Conservation (phyloP, 257 asterid species). For the Lycium barbarum region DNA sequence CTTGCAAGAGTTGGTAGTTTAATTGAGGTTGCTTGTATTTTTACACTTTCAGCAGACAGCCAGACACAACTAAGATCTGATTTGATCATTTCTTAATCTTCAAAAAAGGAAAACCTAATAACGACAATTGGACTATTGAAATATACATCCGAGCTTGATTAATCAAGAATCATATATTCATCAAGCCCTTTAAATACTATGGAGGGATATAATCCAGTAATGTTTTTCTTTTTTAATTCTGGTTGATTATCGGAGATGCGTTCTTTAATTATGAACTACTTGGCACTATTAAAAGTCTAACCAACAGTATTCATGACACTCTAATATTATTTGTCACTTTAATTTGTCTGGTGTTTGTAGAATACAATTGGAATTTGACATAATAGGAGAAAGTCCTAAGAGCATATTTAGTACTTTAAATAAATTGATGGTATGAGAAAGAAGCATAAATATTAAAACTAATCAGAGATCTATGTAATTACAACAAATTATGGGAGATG, state of each 20-base stretch:
- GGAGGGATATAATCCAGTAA: too few species aligned
- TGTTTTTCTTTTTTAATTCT: neutral
- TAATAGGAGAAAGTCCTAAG: neutral
- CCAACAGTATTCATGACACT: neutral
- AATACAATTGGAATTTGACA: neutral
- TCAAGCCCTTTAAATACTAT: too few species aligned
- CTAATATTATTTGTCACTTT: neutral
- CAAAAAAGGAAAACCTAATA: neutral
- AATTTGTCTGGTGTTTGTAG: neutral
- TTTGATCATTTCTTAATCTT: neutral
- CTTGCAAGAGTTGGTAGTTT: neutral
- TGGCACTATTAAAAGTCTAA: neutral
- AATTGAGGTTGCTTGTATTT: neutral
- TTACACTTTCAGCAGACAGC: slow-evolving; percentile 1
- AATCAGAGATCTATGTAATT: neutral
- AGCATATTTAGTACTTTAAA: neutral
- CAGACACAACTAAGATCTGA: neutral
- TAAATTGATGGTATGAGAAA: neutral
- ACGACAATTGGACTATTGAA: neutral
- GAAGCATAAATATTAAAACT: neutral
- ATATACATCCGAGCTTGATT: neutral
- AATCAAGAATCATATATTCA: neutral
- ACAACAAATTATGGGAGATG: neutral
- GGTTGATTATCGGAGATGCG: neutral
- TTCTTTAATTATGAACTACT: neutral